Evolutionary conservation across 2,329 filamentous ascomycete genomes (phyloP), one percentile per base, ranked within the genome.

Genomic region (Ambrosiella xylebori): DNA sequence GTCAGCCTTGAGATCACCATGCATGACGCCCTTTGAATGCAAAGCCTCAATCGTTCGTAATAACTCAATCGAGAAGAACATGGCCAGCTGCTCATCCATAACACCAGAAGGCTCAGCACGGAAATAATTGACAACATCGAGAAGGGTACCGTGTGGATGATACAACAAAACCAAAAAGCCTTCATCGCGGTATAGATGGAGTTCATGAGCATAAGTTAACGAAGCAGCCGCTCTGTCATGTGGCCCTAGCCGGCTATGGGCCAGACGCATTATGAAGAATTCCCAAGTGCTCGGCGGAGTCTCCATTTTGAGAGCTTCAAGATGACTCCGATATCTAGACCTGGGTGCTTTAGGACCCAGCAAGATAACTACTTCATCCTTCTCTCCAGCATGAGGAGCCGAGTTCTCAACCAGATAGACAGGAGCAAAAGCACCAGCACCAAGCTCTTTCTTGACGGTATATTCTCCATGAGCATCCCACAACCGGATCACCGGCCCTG

Each of bases 301-400:
- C 71, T 98, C 93, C 81, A 95, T 90, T 71, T 98, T 98, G 64
- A 98, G 76, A 1, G 93, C 93, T 69, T 96, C 89, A 3, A 93
- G 76, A 1, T 73, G 62, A 49, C 73, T 73, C 47, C 86, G 81
- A 51, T 74, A 72, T 39, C 8, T 75, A 65, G n/a, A 78, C 73
- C 65, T 84, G 80, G 11, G 75, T 70, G 37, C 81, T 77, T 65
- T 80, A 5, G 54, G 82, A 58, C 82, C 80, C 77, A 85, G 80
- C 58, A 74, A 73, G 3, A 73, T 41, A 65, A 68, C 57, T 64
- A 68, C 56, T 13, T 78, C 73, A 15, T 73, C 69, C 38, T 70
- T 65, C 8, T 73, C 71, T 11, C 73, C 69, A 0, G 72, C 71
- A 38, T 74, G 74, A 2, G 76, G 73, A 0, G 72, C 71, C n/a